Evolutionary conservation across 2,329 filamentous ascomycete species (phyloP), one percentile per base, ranked within the genome.

Genomic region (Beauveria australis): DNA sequence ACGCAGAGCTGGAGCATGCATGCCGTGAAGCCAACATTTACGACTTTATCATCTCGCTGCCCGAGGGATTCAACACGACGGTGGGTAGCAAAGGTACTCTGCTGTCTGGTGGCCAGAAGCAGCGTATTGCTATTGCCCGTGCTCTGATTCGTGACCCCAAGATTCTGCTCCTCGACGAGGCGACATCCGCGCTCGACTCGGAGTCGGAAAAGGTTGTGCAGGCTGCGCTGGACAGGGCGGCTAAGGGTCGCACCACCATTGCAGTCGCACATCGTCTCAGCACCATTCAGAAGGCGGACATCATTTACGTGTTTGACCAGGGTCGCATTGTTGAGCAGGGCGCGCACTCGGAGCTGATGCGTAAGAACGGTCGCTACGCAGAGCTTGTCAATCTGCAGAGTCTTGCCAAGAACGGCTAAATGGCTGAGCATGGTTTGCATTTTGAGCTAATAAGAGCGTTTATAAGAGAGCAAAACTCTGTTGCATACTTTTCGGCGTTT

Each of bases 251-350:
- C 56, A 96, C 92, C 7, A 97, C 93, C 0, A 94, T 99, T 64
- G 92, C 93, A 1, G 93, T 99, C 1, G 94, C 94, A 3, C 93
- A 99, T 74, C 82, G 94, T 26, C 78, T 99, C 6, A 91, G 87
- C 69, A 97, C 94, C 0, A 97, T 97, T 63, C 92, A 96, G 71
- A 92, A 94, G 71, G 93, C 93, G 0, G 93, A 97, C 70, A 78
- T 93, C 53, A 97, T 97, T 67, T 97, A 95, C 66, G 93, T 97
- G n/a, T 94, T 97, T 71, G 92, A 97, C 72, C 87, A 90, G 67
- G 94, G 93, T 8, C 82, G 85, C 62, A 84, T 97, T 48, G 89
- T 95, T 1, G 93, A 97, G 77, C 82, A 84, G 66, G 93, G 93
- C 5, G 91, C 86, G 9, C 93, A 97, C 70, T 68, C 76, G 0